Conservation (phyloP, 257 asterid genomes). For the Nicotiana obtusifolia region DNA sequence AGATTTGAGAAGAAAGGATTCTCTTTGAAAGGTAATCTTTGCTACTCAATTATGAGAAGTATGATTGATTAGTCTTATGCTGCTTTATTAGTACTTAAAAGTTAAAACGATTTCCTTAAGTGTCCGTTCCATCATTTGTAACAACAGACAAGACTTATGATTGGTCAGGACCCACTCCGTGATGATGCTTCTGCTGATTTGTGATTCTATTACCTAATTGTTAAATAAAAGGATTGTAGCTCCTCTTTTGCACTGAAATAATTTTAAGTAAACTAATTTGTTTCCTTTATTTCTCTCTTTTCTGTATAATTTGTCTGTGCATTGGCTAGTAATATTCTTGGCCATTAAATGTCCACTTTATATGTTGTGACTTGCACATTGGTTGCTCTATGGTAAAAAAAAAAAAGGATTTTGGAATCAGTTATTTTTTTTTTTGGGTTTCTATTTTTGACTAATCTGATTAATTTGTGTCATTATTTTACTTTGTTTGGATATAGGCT, state of each 20-base stretch:
- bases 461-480: background rate
- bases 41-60: background rate
- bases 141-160: background rate
- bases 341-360: too few species aligned
- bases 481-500: conserved; percentile 30
- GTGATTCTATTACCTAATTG: background rate
- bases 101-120: background rate
- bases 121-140: background rate
- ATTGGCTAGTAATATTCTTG: too few species aligned
- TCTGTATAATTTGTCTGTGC: too few species aligned
- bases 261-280: background rate
- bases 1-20: conserved; percentile 95
- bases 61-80: background rate
- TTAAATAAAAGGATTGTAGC: background rate
- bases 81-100: background rate
- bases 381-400: too few species aligned
- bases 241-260: background rate
- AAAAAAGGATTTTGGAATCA: too few species aligned
- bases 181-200: background rate
- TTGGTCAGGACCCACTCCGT: background rate
- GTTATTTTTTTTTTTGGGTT: background rate
- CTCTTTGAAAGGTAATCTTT: conserved; percentile 66
- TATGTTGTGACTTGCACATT: too few species aligned
- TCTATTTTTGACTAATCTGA: background rate
- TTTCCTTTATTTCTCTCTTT: background rate